Evolutionary conservation across 768 basidiomycete species (phyloP).

Genomic region (Boletus pseudopeckii): DNA sequence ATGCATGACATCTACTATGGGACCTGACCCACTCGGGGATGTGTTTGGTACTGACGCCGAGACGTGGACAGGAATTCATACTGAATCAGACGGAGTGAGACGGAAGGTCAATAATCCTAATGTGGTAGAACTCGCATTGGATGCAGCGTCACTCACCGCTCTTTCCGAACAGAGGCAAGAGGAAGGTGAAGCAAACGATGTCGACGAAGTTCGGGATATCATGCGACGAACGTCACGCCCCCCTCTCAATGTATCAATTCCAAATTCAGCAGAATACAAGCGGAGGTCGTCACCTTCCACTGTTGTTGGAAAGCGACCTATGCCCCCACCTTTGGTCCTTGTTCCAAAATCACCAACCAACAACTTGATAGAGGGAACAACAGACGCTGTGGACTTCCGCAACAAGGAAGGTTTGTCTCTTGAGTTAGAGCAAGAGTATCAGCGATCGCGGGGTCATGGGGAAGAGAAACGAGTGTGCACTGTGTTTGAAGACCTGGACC

Average conservation of each 20-base stretch:
- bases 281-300: constrained; percentile 37
- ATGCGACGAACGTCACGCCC: constrained; percentile 40
- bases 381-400: constrained; percentile 8
- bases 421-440: constrained; percentile 30
- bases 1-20: constrained; percentile 34
- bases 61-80: constrained; percentile 55
- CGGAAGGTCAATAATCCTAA: constrained; percentile 36
- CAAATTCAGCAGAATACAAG: constrained; percentile 37
- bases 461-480: constrained; percentile 47
- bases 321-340: constrained; percentile 60
- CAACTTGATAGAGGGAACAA: constrained; percentile 28
- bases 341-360: constrained; percentile 33
- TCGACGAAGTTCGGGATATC: constrained; percentile 35
- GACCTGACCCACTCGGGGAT: constrained; percentile 53
- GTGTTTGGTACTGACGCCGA: constrained; percentile 67
- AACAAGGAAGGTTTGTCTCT: constrained; percentile 19
- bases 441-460: constrained; percentile 30
- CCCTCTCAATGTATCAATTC: constrained; percentile 34
- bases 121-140: constrained; percentile 51
- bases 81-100: constrained; percentile 30
- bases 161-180: constrained; percentile 26
- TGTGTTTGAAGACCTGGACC: constrained; percentile 44
- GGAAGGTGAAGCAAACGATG: constrained; percentile 33
- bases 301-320: constrained; percentile 36
- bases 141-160: constrained; percentile 36